Base-by-base conservation (phyloP, 2,329 filamentous ascomycete genomes). In the Sarocladium kiliense region DNA sequence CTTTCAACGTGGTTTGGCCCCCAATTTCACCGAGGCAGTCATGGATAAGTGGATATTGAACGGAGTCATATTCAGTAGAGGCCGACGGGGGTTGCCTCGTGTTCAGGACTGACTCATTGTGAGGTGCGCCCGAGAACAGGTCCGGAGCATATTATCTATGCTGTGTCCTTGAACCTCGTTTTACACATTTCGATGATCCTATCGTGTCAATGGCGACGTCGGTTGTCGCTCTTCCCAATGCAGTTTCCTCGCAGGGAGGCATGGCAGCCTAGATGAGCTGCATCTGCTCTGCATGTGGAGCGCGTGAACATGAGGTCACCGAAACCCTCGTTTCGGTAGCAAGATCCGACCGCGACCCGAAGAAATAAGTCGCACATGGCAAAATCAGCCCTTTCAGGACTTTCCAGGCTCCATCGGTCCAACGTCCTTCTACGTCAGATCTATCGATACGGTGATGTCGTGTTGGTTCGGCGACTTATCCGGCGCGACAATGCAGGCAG, bases 1-100 rank as follows among this genome's bases (percentile, higher is more conserved):
- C 18, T 9, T 18, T 10, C 10, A 21, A 14, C 4, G 9, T 7
- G 7, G 18, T 18, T 51, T 23, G 14, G 26, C 27, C 47, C 47
- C 47, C 26, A 51, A 51, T 49, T 30, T 49, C 23, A 30, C 26
- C 14, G 44, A 32, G 30, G 25, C 23, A 49, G 19, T 27, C 44
- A 49, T 23, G 9, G 39, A 21, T 21, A 23, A 23, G 18, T 21
- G 16, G 44, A 30, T 26, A 18, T 27, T 10, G 44, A 47, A 47
- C 25, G 27, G 47, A 51, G 27, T 51, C 47, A 36, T 51, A 36
- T 36, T 51, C 27, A 36, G 47, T 51, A 51, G 6, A 18, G 30
- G 27, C 47, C 47, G 47, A 51, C 18, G 11, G 11, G 19, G n/a
- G 19, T n/a, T 51, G 27, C 47, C 47, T 51, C 30, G 47, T 34